Evolutionary conservation across 1,139 yeast species (phyloP), one percentile per base, ranked within the genome.

Genomic region (Ogataea hybrid): DNA sequence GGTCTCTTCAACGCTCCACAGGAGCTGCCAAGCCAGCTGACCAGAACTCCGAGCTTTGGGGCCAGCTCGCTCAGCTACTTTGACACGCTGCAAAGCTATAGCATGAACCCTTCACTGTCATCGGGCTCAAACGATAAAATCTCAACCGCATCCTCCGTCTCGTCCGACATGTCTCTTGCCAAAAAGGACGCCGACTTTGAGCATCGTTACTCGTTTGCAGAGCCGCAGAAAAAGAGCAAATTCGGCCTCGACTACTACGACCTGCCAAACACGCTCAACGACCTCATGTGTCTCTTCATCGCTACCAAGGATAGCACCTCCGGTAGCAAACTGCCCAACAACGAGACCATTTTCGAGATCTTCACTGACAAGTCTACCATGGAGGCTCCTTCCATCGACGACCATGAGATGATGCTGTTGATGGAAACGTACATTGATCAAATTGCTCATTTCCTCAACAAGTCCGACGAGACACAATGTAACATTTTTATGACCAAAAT

Each of bases 401-500:
- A 50, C 22, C 42, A 42, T 21, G 57, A 53, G 29, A 39, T 37
- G 37, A 41, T 51, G 45, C 23, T 43, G 16, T 30, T 55, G 35
- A 43, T 55, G 50, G 42, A 44, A 15, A 45, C 43, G n/a, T 55
- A 46, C 20, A 43, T 50, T 11, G 54, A 50, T 23, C 48, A 46
- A 16, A 40, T 53, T 21, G 49, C 56, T 1, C 14, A 38, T 4
- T 28, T 49, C 10, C 39, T 53, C 11, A 37, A 45, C 30, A 49
- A 47, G 28, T 42, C 30, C 16, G 43, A 41, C 20, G 44, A 36
- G 2, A 18, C 14, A 16, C 41, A 40, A n/a, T 32, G 46, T 10
- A 53, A 56, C 40, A 42, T 46, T 16, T 56, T 57, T 35, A 43
- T 47, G 12, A 50, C 59, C 9, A 53, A 51, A 29, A 28, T 53